Percentiles rank a stretch among this genome's conserved stretches.
Conservation (phyloP, 495 filamentous ascomycete species). For the Cudoniella acicularis region DNA sequence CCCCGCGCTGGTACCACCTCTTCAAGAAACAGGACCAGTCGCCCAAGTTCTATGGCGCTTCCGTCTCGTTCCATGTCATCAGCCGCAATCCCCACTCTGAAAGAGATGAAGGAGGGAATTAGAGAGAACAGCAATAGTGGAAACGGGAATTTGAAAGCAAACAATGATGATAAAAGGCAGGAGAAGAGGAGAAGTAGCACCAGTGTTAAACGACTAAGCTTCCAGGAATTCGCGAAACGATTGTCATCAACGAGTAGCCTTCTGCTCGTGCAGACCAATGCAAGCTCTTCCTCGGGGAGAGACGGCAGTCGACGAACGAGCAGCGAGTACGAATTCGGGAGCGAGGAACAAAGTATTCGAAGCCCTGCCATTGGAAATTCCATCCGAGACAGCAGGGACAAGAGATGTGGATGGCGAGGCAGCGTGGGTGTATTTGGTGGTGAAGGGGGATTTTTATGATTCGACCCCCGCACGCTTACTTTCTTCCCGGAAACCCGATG, state of each 20-base stretch:
- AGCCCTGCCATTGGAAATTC: not conserved
- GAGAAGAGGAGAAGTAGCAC: slow-evolving; percentile 42
- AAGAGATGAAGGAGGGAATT: not conserved
- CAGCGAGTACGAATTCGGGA: slow-evolving; percentile 42
- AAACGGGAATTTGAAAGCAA: slow-evolving; percentile 5
- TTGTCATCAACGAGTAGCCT: slow-evolving; percentile 48
- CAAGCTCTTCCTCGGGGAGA: slow-evolving; percentile 15
- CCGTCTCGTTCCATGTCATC: slow-evolving; percentile 22
- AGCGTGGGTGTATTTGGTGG: slow-evolving; percentile 26
- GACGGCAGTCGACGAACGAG: slow-evolving; percentile 30
- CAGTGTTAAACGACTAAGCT: slow-evolving; percentile 45
- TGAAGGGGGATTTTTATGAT: slow-evolving; percentile 28
- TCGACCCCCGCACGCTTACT: not conserved
- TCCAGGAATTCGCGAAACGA: slow-evolving; percentile 51
- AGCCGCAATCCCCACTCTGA: slow-evolving; percentile 12
- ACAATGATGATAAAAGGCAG: slow-evolving; percentile 2
- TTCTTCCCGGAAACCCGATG: not conserved
- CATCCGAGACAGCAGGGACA: slow-evolving; percentile 15
- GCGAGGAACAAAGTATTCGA: slow-evolving; percentile 23
- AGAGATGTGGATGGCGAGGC: slow-evolving; percentile 26
- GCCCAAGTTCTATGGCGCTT: slow-evolving; percentile 19
- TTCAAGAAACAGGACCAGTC: slow-evolving; percentile 4
- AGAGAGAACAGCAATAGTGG: not conserved
- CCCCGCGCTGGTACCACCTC: slow-evolving; percentile 17
- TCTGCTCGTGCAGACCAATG: slow-evolving; percentile 50